These are phyloP conservation scores for Scalesia atractyloides DNA, from an alignment of 129 eudicot species.

Conservation along the genomic window DNA sequence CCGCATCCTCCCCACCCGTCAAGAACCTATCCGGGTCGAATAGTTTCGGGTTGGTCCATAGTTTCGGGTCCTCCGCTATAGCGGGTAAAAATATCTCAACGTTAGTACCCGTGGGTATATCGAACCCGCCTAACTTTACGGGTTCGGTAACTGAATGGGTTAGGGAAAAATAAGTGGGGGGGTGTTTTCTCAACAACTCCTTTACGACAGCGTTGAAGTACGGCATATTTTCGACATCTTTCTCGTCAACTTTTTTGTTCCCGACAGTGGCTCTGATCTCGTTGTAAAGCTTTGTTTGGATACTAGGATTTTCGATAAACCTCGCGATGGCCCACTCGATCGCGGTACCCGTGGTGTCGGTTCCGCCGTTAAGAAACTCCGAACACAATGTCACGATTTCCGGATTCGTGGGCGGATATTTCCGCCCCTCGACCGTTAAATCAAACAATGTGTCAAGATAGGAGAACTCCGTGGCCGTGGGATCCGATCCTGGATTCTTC, in stretches of 20 bases:
- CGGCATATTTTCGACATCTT: conserved; percentile 62
- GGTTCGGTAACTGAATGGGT: conserved; percentile 76
- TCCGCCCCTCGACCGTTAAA: conserved; percentile 57
- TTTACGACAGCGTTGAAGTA: conserved; percentile 69
- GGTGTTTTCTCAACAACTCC: conserved; percentile 79
- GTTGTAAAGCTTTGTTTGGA: conserved; percentile 51
- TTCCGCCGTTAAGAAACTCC: conserved; percentile 81
- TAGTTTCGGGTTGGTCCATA: conserved; percentile 61
- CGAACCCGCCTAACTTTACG: conserved; percentile 64
- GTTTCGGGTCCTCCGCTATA: conserved; percentile 65
- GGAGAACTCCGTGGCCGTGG: conserved; percentile 53
- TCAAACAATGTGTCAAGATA: conserved; percentile 75
- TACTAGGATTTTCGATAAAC: conserved; percentile 62
- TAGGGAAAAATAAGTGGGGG: conserved; percentile 75
- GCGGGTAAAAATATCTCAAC: conserved; percentile 65
- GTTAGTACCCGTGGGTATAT: conserved; percentile 53
- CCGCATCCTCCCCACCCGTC: conserved; percentile 65
- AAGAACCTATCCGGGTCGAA: conserved; percentile 83
- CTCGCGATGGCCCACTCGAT: conserved; percentile 84
- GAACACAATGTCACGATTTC: conserved; percentile 83
- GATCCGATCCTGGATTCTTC: conserved; percentile 48
- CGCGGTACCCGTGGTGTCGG: conserved; percentile 88
- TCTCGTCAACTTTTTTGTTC: conserved; percentile 48
- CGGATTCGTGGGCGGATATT: conserved; percentile 39
- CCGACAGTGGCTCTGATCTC: conserved; percentile 62